Evolutionary conservation across 1,284 basidiomycete species (phyloP).

Genomic region (Malassezia sympodialis): DNA sequence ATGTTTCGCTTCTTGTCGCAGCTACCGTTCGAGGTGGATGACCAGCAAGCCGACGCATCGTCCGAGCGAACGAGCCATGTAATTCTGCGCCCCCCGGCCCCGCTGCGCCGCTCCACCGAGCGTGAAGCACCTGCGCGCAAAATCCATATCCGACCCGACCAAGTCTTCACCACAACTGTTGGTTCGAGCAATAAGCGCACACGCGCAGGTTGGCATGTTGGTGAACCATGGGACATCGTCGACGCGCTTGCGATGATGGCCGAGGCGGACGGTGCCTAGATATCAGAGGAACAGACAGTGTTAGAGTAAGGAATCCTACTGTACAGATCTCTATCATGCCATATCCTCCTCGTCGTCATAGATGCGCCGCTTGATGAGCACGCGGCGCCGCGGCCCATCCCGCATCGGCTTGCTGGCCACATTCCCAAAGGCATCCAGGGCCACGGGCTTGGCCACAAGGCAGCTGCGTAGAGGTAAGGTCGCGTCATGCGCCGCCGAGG

Average conservation of each 20-base stretch:
- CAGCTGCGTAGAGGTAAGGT: not conserved
- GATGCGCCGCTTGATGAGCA: conserved; percentile 6
- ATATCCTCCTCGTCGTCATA: conserved; percentile 9
- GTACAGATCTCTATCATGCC: conserved; percentile 1
- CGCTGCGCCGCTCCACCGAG: conserved; percentile 18
- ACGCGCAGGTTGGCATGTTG: conserved; percentile 43
- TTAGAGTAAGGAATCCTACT: not conserved
- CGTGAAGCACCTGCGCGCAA: not conserved
- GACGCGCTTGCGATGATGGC: conserved; percentile 39
- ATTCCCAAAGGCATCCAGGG: conserved; percentile 13
- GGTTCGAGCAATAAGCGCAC: conserved; percentile 41
- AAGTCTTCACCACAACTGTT: conserved; percentile 41
- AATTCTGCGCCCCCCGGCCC: conserved; percentile 18
- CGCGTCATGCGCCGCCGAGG: not conserved
- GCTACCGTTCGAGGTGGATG: conserved; percentile 10
- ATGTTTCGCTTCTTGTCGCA: conserved; percentile 40
- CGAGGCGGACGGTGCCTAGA: conserved; percentile 2
- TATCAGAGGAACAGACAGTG: not conserved
- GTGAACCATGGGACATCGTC: conserved; percentile 32
- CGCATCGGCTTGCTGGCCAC: not conserved
- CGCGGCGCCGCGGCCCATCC: not conserved
- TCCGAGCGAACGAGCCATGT: conserved; percentile 3
- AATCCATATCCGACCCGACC: conserved; percentile 19
- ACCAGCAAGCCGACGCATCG: not conserved
- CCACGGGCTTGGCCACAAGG: not conserved